phyloP scores from a whole-genome alignment of 371 early-diverging fungal genomes.

The Mortierella sp. region DNA sequence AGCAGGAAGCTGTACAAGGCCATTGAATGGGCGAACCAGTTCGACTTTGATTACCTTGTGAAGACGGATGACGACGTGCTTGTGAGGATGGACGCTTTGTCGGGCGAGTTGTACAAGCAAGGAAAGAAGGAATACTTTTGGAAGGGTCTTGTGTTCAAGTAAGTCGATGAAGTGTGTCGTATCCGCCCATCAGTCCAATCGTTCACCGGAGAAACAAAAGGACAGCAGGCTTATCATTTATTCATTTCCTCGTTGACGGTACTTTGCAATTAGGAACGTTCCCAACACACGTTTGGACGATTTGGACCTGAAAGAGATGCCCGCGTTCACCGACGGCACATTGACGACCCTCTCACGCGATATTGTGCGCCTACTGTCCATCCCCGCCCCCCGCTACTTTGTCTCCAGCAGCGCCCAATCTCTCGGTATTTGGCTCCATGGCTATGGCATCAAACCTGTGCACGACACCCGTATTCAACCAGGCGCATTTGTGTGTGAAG shows the following conservation, averaged over 20 bases:
- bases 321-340: constrained; percentile 66
- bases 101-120: constrained; percentile 46
- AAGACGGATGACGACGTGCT: constrained; percentile 54
- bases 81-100: constrained; percentile 47
- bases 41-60: constrained; percentile 63
- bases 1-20: constrained; percentile 64
- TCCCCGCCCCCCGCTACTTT: constrained; percentile 64
- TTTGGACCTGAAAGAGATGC: constrained; percentile 52
- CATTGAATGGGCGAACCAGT: constrained; percentile 65
- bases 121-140: constrained; percentile 44
- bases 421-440: constrained; percentile 69
- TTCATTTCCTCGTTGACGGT: too few species aligned
- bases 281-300: constrained; percentile 57
- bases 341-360: constrained; percentile 67
- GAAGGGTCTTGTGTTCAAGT: constrained; percentile 68
- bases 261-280: constrained; percentile 53
- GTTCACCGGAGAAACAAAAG: too few species aligned
- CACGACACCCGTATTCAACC: constrained; percentile 70
- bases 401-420: constrained; percentile 69
- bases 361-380: constrained; percentile 63
- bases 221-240: too few species aligned
- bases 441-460: constrained; percentile 65
- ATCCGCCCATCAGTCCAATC: too few species aligned
- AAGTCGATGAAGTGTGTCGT: constrained; percentile 14
- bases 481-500: constrained; percentile 69